Evolutionary conservation across 208 protist genomes (phyloP).

Genomic region (Leishmania major): DNA sequence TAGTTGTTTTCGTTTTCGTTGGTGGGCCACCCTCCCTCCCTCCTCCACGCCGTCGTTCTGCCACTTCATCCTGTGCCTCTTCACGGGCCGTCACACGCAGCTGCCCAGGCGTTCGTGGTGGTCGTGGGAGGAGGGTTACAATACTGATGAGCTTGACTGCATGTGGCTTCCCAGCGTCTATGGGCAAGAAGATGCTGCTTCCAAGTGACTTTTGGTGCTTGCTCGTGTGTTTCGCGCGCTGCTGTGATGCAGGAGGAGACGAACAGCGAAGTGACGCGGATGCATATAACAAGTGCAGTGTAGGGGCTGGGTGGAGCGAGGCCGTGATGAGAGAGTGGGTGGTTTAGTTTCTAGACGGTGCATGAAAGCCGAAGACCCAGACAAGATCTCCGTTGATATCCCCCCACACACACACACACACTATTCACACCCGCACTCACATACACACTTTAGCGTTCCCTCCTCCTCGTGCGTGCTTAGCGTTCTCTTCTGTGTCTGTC

Average conservation of each 20-base stretch:
- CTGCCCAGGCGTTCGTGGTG: background rate
- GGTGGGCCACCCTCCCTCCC: background rate
- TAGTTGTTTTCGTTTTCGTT: background rate
- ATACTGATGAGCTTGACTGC: background rate
- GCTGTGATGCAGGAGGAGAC: background rate
- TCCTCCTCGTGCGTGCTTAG: background rate
- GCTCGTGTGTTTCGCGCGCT: background rate
- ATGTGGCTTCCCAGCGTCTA: background rate
- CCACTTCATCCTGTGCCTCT: background rate
- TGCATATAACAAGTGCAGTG: background rate
- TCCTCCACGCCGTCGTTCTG: background rate
- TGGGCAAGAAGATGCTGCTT: background rate
- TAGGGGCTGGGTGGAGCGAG: background rate
- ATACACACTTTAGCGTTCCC: background rate
- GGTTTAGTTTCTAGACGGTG: background rate
- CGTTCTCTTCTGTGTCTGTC: background rate
- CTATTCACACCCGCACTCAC: no score
- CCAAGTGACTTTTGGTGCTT: background rate
- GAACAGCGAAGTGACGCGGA: background rate
- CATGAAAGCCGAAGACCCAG: no score
- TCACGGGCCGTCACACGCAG: background rate
- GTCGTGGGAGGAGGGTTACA: no score
- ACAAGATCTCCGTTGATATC: no score
- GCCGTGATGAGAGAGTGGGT: background rate
- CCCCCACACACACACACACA: no score